Evolutionary conservation across 2,329 filamentous ascomycete genomes (phyloP).

Genomic region (Epichloe typhina): DNA sequence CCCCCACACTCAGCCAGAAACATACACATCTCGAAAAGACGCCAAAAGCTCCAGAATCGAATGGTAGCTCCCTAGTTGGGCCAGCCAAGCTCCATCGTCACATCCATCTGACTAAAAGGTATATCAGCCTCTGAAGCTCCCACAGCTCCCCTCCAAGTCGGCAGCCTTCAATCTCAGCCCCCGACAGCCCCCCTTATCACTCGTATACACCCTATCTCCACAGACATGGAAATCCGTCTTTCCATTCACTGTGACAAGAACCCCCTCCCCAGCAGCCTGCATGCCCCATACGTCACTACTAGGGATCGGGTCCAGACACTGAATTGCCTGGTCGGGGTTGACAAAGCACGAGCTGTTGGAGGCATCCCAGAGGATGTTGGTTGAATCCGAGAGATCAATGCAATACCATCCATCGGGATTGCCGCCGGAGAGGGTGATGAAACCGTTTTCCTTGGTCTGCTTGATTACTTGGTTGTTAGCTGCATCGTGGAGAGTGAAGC

Average conservation of each 20-base stretch:
- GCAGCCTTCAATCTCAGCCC: conserved; percentile 13
- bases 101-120: too few relatives aligned
- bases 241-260: conserved; percentile 14
- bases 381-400: conserved; percentile 13
- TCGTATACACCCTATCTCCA: conserved; percentile 14
- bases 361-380: conserved; percentile 16
- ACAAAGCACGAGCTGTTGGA: conserved; percentile 21
- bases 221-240: conserved; percentile 15
- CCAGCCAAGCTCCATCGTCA: too few relatives aligned
- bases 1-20: too few relatives aligned
- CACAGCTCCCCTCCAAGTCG: conserved; percentile 16
- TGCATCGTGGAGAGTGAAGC: conserved; percentile 19
- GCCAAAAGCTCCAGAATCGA: too few relatives aligned
- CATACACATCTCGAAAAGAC: too few relatives aligned
- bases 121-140: neutral
- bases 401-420: conserved; percentile 19
- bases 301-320: conserved; percentile 20
- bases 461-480: conserved; percentile 13
- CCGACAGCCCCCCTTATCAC: conserved; percentile 12
- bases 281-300: conserved; percentile 17
- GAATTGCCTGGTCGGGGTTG: conserved; percentile 12
- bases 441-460: conserved; percentile 14
- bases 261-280: conserved; percentile 9
- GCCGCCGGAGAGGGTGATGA: conserved; percentile 14
- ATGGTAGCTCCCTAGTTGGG: too few relatives aligned